Percentiles rank a stretch among this genome's conserved stretches.
phyloP scores from a whole-genome alignment of 1,284 basidiomycete species.

The Puccinia polysora region DNA sequence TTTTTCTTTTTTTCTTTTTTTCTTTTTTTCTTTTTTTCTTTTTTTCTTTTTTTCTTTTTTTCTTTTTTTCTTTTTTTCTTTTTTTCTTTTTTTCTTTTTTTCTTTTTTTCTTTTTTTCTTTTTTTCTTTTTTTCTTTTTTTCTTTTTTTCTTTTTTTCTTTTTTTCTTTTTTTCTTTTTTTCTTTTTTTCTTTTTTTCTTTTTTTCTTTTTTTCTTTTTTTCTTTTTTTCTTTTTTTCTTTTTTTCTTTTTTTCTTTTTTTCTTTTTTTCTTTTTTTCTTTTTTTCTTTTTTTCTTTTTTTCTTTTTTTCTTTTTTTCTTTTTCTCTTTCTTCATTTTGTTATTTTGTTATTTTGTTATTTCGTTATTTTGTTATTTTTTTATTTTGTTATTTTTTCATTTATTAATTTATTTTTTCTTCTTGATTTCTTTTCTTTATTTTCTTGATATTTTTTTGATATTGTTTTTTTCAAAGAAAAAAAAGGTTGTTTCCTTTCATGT shows the following conservation, averaged over 20 bases:
- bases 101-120: background rate
- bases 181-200: background rate
- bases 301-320: constrained; percentile 1
- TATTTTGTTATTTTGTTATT: no score
- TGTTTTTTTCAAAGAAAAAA: no score
- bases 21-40: background rate
- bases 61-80: background rate
- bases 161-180: background rate
- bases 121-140: background rate
- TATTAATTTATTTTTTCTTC: no score
- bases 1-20: background rate
- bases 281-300: background rate
- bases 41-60: background rate
- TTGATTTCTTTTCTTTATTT: no score
- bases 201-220: background rate
- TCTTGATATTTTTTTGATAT: no score
- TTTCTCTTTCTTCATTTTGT: no score
- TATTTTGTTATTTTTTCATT: no score
- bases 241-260: background rate
- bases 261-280: background rate
- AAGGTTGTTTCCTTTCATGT: no score
- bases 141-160: background rate
- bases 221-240: background rate
- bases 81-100: background rate
- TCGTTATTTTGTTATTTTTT: no score